Evolutionary conservation across 2,329 filamentous ascomycete genomes (phyloP).

Genomic region (Trichoderma polysporum): DNA sequence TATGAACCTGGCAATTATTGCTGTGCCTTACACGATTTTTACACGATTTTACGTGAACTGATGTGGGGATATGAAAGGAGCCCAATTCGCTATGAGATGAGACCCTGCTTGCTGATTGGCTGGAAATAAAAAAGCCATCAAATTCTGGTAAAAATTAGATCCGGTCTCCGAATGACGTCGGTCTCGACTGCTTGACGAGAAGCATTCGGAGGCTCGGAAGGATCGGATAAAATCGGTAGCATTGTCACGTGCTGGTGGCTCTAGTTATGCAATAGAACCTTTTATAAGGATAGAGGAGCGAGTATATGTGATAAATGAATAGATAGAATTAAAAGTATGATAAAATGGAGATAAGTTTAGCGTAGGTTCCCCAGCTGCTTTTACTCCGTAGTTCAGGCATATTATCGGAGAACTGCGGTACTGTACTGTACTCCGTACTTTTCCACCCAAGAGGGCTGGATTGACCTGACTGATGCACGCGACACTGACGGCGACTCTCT

Average conservation of each 20-base stretch:
- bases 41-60: neutral
- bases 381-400: neutral
- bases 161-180: neutral
- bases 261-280: accelerated
- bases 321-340: neutral
- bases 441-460: too few species aligned
- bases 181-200: neutral
- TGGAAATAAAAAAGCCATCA: neutral
- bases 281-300: neutral
- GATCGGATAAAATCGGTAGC: neutral
- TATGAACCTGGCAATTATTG: neutral
- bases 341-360: neutral
- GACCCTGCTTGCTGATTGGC: neutral
- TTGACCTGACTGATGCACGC: too few species aligned
- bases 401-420: neutral
- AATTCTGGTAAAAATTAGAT: neutral
- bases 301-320: neutral
- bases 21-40: neutral
- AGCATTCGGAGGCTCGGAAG: neutral
- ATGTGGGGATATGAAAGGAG: neutral
- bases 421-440: too few species aligned
- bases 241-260: neutral
- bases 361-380: too few species aligned
- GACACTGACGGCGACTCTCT: neutral
- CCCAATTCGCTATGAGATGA: too few species aligned